phyloP scores from a whole-genome alignment of 345 rosid genomes.

The Geranium rotundifolium region DNA sequence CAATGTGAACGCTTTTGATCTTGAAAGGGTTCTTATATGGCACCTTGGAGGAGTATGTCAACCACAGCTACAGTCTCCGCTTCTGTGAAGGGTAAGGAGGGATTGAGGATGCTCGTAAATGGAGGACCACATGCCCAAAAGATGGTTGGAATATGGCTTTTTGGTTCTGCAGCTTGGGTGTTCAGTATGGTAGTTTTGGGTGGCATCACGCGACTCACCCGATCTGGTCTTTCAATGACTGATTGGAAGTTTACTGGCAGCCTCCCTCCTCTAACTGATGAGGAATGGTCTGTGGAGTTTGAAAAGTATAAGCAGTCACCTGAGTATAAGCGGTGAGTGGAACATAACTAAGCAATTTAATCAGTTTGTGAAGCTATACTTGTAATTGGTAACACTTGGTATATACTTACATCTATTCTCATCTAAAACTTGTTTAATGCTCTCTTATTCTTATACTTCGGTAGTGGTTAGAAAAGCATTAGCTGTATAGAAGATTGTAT shows the following conservation, averaged over 20 bases:
- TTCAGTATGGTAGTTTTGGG: constrained; percentile 90
- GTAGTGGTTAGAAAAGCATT: not conserved
- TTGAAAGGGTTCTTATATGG: constrained; percentile 36
- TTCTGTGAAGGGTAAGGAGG: constrained; percentile 42
- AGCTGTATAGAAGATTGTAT: not conserved
- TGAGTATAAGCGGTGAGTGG: constrained; percentile 59
- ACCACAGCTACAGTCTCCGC: constrained; percentile 33
- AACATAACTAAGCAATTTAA: not conserved
- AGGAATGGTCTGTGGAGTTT: constrained; percentile 72
- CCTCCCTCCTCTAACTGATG: constrained; percentile 76
- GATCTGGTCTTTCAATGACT: constrained; percentile 95
- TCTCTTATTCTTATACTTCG: not conserved
- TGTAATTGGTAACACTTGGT: constrained; percentile 2
- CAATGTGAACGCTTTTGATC: constrained; percentile 5
- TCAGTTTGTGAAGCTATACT: not conserved
- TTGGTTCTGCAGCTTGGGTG: constrained; percentile 92
- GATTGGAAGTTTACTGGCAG: constrained; percentile 85
- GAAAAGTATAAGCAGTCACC: constrained; percentile 84
- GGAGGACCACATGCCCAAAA: constrained; percentile 85
- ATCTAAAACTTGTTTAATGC: too few relatives aligned
- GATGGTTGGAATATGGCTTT: constrained; percentile 86
- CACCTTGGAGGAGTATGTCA: constrained; percentile 42
- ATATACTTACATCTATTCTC: too few relatives aligned
- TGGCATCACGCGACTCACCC: constrained; percentile 70
- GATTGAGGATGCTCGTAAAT: constrained; percentile 54